Evolutionary conservation across 2,329 filamentous ascomycete species (phyloP), one percentile per base, ranked within the genome.

Genomic region (Penicillium polonicum): DNA sequence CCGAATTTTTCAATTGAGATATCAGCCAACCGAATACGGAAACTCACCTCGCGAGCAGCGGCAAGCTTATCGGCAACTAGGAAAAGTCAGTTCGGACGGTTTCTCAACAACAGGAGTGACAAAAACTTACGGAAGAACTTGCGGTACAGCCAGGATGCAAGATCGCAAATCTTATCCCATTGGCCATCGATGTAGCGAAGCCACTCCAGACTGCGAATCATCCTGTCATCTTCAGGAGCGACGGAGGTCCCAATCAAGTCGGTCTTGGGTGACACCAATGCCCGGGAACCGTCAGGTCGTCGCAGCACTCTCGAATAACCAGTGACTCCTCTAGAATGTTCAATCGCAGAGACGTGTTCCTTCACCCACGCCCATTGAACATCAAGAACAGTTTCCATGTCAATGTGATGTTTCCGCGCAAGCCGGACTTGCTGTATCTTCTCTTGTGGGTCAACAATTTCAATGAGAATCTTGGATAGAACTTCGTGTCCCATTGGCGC

Each of bases 121-220:
- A 35, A 10, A n/a, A 33, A 83, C 91, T 80, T 84, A 95, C 91
- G 83, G 46, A 96, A 82, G 69, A 97, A 92, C 60, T 88, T 87
- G 69, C 89, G 89, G 76, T 96, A 91, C n/a, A 92, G 83, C 65
- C 86, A 82, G 31, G 85, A 84, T 42, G 91, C 86, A 55, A 86
- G 81, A 19, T 79, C 76, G 66, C 93, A 90, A 23, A 90, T 86
- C 57, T 88, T 81, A 17, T 82, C 79, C 87, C 88, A 92, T 54
- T 89, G 82, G 13, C 84, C 88, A 49, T 89, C 85, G 9, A 93
- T 83, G 55, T 90, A 82, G 57, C 90, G 78, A 71, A 93, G 87
- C 92, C 93, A 97, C 69, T 95, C 90, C 58, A 97, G 77, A 38
- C 89, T 87, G 56, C 88, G 84, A 45, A 97, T 91, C 51, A 96